Conservation (phyloP, 1,284 basidiomycete genomes). For the Rhizopogon parksii region DNA sequence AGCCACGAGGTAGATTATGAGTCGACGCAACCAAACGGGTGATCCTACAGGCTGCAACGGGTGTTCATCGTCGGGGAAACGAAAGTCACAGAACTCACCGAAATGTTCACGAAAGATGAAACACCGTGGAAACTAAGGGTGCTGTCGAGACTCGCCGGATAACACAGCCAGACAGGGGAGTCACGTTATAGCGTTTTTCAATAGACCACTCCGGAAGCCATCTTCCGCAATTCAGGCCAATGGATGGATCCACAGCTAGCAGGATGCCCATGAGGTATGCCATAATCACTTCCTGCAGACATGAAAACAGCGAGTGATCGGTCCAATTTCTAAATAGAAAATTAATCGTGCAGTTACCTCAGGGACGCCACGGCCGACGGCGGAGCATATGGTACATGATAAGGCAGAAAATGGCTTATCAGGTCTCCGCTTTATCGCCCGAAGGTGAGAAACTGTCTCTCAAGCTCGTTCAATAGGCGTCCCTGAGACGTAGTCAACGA, state of each 20-base stretch:
- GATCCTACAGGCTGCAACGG: not conserved
- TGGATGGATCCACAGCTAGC: conserved; percentile 1
- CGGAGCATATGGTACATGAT: not conserved
- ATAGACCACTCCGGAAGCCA: not conserved
- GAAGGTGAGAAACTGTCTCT: too few species aligned
- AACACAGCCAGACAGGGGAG: not conserved
- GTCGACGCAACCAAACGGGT: not conserved
- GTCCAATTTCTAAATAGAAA: not conserved
- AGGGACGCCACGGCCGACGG: not conserved
- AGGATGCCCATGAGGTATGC: conserved; percentile 1
- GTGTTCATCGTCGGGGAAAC: not conserved
- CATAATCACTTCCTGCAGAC: not conserved
- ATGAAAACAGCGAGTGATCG: not conserved
- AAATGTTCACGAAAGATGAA: not conserved
- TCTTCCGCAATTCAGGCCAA: not conserved
- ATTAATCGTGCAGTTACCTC: conserved; percentile 1
- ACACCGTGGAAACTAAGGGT: not conserved
- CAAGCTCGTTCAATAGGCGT: too few species aligned
- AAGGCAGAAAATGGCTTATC: not conserved
- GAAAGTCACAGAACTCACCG: not conserved
- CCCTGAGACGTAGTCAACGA: not conserved
- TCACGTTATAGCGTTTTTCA: not conserved
- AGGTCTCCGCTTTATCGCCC: not conserved
- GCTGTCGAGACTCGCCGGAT: not conserved
- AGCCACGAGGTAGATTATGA: conserved; percentile 1